Percentiles rank a stretch among this genome's conserved stretches.
Evolutionary conservation across 1,139 yeast genomes (phyloP).

Genomic region (Taphrina sp.): DNA sequence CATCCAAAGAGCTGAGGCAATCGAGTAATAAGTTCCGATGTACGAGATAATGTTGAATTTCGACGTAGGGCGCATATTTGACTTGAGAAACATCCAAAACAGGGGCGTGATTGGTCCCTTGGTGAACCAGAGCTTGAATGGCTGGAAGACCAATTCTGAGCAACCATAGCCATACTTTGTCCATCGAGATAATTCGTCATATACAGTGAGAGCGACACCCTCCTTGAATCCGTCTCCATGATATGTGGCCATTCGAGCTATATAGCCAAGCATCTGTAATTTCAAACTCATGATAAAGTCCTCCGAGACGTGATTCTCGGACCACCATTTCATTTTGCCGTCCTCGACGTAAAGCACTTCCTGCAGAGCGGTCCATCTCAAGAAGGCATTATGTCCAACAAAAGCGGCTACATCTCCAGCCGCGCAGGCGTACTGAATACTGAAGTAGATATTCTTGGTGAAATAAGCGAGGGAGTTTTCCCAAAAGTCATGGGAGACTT

Average conservation of each 20-base stretch:
- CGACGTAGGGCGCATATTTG: slow-evolving; percentile 32
- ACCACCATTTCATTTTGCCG: slow-evolving; percentile 35
- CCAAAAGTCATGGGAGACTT: slow-evolving; percentile 8
- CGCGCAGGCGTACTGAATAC: slow-evolving; percentile 35
- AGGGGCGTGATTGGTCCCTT: slow-evolving; percentile 34
- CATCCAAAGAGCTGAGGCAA: slow-evolving; percentile 31
- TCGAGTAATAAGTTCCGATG: slow-evolving; percentile 35
- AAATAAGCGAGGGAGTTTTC: slow-evolving; percentile 29
- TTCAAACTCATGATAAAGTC: slow-evolving; percentile 35
- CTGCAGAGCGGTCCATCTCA: slow-evolving; percentile 36
- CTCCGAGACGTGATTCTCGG: slow-evolving; percentile 35
- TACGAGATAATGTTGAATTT: slow-evolving; percentile 35
- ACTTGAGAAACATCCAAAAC: slow-evolving; percentile 32
- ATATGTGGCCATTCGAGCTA: slow-evolving; percentile 14
- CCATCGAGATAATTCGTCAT: slow-evolving; percentile 36
- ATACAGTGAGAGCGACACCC: slow-evolving; percentile 35
- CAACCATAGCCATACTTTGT: slow-evolving; percentile 35
- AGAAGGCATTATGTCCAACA: slow-evolving; percentile 36
- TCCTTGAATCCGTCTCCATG: slow-evolving; percentile 32
- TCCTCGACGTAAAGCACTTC: slow-evolving; percentile 34
- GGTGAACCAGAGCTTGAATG: slow-evolving; percentile 31
- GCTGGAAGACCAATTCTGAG: slow-evolving; percentile 33
- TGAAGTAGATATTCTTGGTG: slow-evolving; percentile 35
- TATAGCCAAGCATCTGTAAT: slow-evolving; percentile 27
- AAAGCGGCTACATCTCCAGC: slow-evolving; percentile 36